Base-by-base conservation (phyloP, 2,329 filamentous ascomycete species). In the Berkeleyomyces rouxiae region DNA sequence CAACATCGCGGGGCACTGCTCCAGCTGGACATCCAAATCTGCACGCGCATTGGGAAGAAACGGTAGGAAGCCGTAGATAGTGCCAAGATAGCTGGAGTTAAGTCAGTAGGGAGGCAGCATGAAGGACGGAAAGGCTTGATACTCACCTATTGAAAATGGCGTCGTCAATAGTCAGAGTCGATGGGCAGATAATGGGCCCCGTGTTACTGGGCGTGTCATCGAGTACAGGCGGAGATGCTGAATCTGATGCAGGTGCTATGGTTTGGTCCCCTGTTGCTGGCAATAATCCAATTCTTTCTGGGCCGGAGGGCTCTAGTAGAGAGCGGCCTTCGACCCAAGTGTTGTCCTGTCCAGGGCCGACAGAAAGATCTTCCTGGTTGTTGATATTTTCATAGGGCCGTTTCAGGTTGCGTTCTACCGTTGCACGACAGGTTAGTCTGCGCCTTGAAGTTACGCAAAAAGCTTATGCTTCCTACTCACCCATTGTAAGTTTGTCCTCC, bases 401-500 rank as follows among this genome's bases (percentile, higher is more conserved):
- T 67, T 81, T 82, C 5, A 59, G 37, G 11, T 55, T 40, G 43
- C 55, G 61, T 37, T 63, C 61, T 63, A 36, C n/a, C 11, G 4
- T 9, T 58, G n/a, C 37, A 7, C 16, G 3, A 40, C 9, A 9
- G 13, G 23, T 59, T 13, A 49, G 43, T 16, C 7, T 13, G 10
- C 31, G 40, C 13, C 13, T 5, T 23, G 7, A 4, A 47, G 58
- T 9, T 7, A 36, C 11, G 7, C 11, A 46, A 10, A 46, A 46
- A 46, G 37, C n/a, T n/a, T 37, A 37, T 3, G 42, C 7, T n/a
- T 3, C 6, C 3, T 40, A 58, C 62, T 23, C 47, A 66, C 65
- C 63, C 44, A 59, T 61, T n/a, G 79, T 81, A 63, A 93, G 82
- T 70, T 89, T 87, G 67, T 85, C 87, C 71, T 95, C 90, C 55